Evolutionary conservation across 2,329 filamentous ascomycete species (phyloP), one percentile per base, ranked within the genome.

Genomic region (Aureobasidium sp.): DNA sequence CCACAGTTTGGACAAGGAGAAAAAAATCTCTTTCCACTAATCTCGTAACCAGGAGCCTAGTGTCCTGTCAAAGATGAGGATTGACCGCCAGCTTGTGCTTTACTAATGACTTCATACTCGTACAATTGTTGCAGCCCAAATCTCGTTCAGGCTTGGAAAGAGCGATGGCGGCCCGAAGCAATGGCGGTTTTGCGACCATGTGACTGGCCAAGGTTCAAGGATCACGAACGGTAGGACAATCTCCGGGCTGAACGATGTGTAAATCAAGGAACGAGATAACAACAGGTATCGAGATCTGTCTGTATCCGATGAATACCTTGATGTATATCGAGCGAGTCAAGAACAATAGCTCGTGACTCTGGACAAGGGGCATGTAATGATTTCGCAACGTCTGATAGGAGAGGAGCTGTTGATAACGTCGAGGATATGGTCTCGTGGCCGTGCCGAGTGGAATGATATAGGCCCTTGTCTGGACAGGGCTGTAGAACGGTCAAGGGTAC

Each of bases 11-110:
- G 32, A n/a, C 27, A 21, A 21, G 41, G 10, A 21, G n/a, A 15
- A 30, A 45, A 57, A 57, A 57, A 25, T n/a, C 30, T 45, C 36
- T 29, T 34, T 13, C 10, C 15, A 44, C 39, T 45, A 45, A 44
- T 39, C 29, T 39, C 53, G 53, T 57, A 45, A 45, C 9, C 39
- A 45, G 37, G 16, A 41, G 50, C 37, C 50, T 54, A 57, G 53
- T 34, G n/a, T 25, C 29, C 41, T 57, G 53, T 45, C 53, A 45
- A 57, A 57, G 9, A 11, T 32, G 34, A 42, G 13, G 29, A 34
- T 27, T 57, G 53, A 57, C 53, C 53, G 53, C 53, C 39, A 41
- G 53, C n/a, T 57, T 21, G 52, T 57, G 53, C 53, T 45, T 45
- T 41, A 3, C 13, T 37, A 13, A 48, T 47, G 54, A 58, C 41